phyloP scores from a whole-genome alignment of 768 basidiomycete genomes.

The Boletus sp. region DNA sequence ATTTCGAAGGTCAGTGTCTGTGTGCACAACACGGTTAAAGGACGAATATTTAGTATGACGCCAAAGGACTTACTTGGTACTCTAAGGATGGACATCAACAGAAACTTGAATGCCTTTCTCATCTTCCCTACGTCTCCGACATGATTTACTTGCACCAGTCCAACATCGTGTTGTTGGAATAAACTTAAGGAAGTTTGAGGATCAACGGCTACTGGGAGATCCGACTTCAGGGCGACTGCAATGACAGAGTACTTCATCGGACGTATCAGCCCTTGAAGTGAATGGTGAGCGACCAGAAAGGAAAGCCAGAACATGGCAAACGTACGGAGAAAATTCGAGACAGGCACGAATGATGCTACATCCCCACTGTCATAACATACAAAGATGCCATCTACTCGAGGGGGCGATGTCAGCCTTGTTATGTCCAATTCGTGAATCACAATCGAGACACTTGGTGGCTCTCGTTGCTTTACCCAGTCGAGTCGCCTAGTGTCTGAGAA shows the following conservation, averaged over 20 bases:
- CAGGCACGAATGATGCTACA: constrained; percentile 56
- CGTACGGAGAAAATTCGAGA: constrained; percentile 72
- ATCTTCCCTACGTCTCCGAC: constrained; percentile 63
- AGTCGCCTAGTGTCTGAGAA: constrained; percentile 32
- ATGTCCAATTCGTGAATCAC: constrained; percentile 57
- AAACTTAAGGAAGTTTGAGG: constrained; percentile 49
- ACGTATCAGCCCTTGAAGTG: constrained; percentile 50
- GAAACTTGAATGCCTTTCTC: constrained; percentile 66
- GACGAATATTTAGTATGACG: background rate
- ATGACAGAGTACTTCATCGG: constrained; percentile 59
- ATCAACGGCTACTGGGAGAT: constrained; percentile 58
- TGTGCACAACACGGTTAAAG: constrained; percentile 18
- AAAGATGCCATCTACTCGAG: constrained; percentile 70
- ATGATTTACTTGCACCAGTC: constrained; percentile 71
- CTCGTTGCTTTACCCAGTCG: constrained; percentile 36
- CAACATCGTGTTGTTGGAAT: constrained; percentile 63
- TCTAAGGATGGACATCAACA: constrained; percentile 63
- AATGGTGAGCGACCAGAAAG: constrained; percentile 8
- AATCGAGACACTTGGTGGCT: constrained; percentile 43
- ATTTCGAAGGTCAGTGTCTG: constrained; percentile 53
- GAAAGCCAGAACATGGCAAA: constrained; percentile 16
- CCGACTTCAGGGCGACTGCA: constrained; percentile 86
- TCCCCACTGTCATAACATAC: constrained; percentile 82
- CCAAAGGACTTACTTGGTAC: constrained; percentile 33
- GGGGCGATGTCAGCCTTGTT: constrained; percentile 52